These are phyloP conservation scores for Pseudogymnoascus sp. DNA, from an alignment of 2,329 filamentous ascomycete genomes.

Conservation along the genomic window DNA sequence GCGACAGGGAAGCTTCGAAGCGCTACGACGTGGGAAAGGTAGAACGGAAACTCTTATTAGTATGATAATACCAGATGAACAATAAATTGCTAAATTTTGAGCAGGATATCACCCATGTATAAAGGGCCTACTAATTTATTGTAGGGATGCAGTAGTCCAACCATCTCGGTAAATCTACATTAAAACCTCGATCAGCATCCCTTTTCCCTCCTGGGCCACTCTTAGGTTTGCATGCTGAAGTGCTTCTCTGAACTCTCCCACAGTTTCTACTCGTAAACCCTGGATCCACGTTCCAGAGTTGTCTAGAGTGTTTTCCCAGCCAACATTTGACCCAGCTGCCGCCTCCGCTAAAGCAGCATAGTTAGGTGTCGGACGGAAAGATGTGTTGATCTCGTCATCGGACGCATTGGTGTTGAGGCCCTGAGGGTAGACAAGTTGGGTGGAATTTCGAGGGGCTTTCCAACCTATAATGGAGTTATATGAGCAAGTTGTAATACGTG, in stretches of 20 bases:
- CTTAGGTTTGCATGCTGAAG: not conserved
- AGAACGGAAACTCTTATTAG: too few relatives aligned
- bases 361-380: conserved; percentile 49
- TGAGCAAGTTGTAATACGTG: not conserved
- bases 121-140: too few relatives aligned
- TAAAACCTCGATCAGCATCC: not conserved
- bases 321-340: conserved; percentile 40
- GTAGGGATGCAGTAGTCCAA: too few relatives aligned
- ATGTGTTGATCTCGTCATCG: conserved; percentile 57
- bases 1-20: too few relatives aligned
- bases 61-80: too few relatives aligned
- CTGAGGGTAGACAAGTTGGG: conserved; percentile 50
- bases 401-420: conserved; percentile 45
- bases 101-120: too few relatives aligned
- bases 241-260: conserved; percentile 6
- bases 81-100: too few relatives aligned
- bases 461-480: conserved; percentile 36
- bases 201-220: not conserved
- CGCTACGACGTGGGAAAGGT: too few relatives aligned
- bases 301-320: not conserved
- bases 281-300: conserved; percentile 1
- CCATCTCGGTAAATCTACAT: not conserved
- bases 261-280: conserved; percentile 9
- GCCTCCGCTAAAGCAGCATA: conserved; percentile 54
- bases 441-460: conserved; percentile 51